These are phyloP conservation scores for Aspergillus thermomutatus DNA, from an alignment of 2,329 filamentous ascomycete species.

Conservation along the genomic window DNA sequence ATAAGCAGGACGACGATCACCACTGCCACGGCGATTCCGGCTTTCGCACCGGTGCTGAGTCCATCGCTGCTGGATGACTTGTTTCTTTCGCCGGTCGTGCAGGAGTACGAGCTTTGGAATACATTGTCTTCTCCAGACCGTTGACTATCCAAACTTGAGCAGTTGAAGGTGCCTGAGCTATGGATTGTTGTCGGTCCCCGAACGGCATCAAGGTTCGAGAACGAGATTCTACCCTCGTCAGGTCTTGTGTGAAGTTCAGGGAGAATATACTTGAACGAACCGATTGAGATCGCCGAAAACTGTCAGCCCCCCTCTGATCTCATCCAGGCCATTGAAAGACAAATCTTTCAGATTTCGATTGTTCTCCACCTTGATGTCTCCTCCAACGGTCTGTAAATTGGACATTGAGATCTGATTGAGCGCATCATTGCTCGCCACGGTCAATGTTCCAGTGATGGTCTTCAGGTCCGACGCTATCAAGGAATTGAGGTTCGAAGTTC, in stretches of 20 bases:
- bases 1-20: constrained; percentile 32
- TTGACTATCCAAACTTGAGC: constrained; percentile 16
- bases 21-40: constrained; percentile 37
- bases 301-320: constrained; percentile 19
- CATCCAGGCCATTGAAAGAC: constrained; percentile 18
- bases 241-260: neutral
- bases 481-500: constrained; percentile 12
- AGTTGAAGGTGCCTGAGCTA: constrained; percentile 20
- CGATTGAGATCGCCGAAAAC: neutral
- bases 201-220: constrained; percentile 23
- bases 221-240: constrained; percentile 17
- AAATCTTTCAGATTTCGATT: constrained; percentile 20
- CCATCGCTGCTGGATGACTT: constrained; percentile 3
- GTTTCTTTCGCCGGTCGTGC: constrained; percentile 9
- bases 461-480: constrained; percentile 20
- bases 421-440: constrained; percentile 15
- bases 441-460: constrained; percentile 17
- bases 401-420: constrained; percentile 18
- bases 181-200: constrained; percentile 19
- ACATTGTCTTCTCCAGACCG: constrained; percentile 7
- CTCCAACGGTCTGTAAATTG: constrained; percentile 14
- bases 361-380: constrained; percentile 17
- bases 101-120: constrained; percentile 19
- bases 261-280: neutral
- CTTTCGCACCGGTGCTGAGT: constrained; percentile 26